phyloP scores from a whole-genome alignment of 2,329 filamentous ascomycete species.

The Aureobasidium sp. region DNA sequence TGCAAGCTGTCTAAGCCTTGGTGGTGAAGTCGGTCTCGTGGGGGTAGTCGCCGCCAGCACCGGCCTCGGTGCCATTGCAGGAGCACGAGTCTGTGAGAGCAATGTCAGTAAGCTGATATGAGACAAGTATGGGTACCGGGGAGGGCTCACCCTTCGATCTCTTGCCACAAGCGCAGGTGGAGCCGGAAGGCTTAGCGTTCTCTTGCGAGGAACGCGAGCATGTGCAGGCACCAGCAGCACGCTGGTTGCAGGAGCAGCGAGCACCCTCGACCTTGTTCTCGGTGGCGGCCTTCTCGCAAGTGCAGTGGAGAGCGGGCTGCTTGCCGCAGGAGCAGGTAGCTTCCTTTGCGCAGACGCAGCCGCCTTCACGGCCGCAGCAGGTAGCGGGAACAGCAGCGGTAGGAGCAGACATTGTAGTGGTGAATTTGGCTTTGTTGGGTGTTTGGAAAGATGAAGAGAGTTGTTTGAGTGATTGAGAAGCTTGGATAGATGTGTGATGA shows the following conservation, averaged over 20 bases:
- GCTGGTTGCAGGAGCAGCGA: slow-evolving; percentile 73
- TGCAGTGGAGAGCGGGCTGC: slow-evolving; percentile 78
- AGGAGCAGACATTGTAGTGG: slow-evolving; percentile 32
- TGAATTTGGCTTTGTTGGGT: background rate
- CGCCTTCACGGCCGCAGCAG: slow-evolving; percentile 53
- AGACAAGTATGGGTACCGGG: no score
- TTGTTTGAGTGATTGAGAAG: background rate
- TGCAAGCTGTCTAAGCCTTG: slow-evolving; percentile 30
- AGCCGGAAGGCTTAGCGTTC: slow-evolving; percentile 55
- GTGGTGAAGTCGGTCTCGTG: slow-evolving; percentile 86
- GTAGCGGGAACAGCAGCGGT: slow-evolving; percentile 40
- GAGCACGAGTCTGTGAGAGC: slow-evolving; percentile 40
- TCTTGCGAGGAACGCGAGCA: slow-evolving; percentile 66
- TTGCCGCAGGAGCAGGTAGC: slow-evolving; percentile 82
- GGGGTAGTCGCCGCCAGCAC: slow-evolving; percentile 43
- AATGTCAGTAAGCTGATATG: background rate
- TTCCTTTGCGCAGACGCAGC: slow-evolving; percentile 46
- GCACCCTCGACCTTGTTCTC: slow-evolving; percentile 71
- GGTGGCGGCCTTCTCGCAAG: slow-evolving; percentile 64
- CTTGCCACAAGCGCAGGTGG: slow-evolving; percentile 69
- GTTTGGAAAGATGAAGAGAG: background rate
- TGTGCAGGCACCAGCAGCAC: slow-evolving; percentile 72
- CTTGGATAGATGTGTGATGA: background rate
- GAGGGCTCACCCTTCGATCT: slow-evolving; percentile 57
- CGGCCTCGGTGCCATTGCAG: slow-evolving; percentile 67